Conservation (phyloP, 345 rosid species). For the Eutrema japonicum region DNA sequence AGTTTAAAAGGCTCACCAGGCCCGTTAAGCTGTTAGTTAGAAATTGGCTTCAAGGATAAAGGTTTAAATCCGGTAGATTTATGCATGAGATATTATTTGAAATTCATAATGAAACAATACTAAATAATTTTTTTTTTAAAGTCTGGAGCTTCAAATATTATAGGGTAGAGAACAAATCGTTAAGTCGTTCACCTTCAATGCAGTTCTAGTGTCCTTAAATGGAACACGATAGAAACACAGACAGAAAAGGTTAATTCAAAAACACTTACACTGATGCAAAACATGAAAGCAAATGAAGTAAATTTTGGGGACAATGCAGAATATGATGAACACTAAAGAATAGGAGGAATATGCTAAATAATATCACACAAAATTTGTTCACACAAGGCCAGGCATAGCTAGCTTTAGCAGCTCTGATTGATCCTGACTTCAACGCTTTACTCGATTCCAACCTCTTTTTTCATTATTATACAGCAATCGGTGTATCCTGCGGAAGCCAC, state of each 20-base stretch:
- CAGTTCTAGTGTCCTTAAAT: constrained; percentile 56
- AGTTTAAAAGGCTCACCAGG: no score
- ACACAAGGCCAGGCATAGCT: constrained; percentile 29
- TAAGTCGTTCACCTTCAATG: not conserved
- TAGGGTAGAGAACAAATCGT: not conserved
- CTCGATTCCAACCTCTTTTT: constrained; percentile 9
- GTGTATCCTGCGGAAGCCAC: constrained; percentile 62
- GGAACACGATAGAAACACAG: constrained; percentile 42
- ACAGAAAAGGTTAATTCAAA: not conserved
- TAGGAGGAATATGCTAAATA: constrained; percentile 12
- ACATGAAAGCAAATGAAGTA: constrained; percentile 20
- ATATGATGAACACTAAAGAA: constrained; percentile 40
- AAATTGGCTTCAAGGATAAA: no score
- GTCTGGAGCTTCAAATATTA: no score
- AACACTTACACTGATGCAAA: constrained; percentile 31
- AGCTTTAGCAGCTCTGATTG: constrained; percentile 7
- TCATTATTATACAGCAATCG: constrained; percentile 63
- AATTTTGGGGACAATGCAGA: constrained; percentile 4
- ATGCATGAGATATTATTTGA: no score
- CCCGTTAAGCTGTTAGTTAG: no score
- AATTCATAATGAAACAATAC: no score
- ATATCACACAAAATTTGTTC: constrained; percentile 39
- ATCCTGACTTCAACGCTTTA: constrained; percentile 30
- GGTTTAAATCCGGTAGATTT: no score
- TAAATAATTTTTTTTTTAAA: no score